These are phyloP conservation scores for Asterochloris sp. DNA, from an alignment of 139 green algal genomes.

Conservation along the genomic window DNA sequence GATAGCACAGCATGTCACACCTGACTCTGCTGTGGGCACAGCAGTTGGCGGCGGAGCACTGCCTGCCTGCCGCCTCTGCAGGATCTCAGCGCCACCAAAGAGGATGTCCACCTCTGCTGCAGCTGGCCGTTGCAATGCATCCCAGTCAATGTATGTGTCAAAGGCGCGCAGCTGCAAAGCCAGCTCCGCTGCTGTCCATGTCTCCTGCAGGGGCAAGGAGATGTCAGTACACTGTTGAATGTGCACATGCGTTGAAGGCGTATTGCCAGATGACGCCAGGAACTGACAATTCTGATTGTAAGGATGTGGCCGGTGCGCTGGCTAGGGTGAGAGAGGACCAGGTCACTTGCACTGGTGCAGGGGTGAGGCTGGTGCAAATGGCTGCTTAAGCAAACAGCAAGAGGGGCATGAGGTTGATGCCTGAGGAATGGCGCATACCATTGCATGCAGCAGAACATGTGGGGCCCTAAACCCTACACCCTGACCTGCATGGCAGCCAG, in stretches of 20 bases:
- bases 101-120: conserved; percentile 11
- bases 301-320: background rate
- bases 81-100: conserved; percentile 17
- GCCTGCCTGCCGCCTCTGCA: background rate
- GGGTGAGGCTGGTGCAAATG: background rate
- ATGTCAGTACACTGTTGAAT: too few species aligned
- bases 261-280: background rate
- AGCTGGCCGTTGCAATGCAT: conserved; percentile 21
- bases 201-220: conserved; percentile 10
- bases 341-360: background rate
- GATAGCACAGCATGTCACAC: too few species aligned
- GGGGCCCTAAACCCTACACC: too few species aligned
- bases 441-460: background rate
- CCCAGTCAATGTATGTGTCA: conserved; percentile 33
- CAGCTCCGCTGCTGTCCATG: conserved; percentile 28
- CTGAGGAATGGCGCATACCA: background rate
- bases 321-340: background rate
- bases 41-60: too few species aligned
- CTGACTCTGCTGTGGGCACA: too few species aligned
- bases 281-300: background rate
- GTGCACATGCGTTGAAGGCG: background rate
- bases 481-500: conserved; percentile 10
- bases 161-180: conserved; percentile 41
- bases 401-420: background rate
- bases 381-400: background rate